Evolutionary conservation across 306 rosid genomes (phyloP).

Genomic region (Fagus crenata): DNA sequence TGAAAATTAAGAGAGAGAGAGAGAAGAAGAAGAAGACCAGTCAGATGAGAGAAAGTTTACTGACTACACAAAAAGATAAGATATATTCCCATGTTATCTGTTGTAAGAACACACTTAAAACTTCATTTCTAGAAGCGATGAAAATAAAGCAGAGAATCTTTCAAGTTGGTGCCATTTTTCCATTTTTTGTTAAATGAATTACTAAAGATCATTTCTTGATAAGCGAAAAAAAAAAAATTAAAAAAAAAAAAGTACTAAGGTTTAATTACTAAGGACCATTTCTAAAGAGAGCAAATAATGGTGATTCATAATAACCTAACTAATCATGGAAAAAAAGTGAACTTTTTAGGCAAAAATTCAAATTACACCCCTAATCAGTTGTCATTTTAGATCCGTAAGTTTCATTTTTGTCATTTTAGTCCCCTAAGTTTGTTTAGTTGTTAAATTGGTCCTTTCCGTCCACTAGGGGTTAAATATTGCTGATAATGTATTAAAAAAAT

Average conservation of each 20-base stretch:
- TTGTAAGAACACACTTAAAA: neutral
- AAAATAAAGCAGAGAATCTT: neutral
- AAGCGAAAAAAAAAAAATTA: too few relatives aligned
- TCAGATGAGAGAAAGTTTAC: neutral
- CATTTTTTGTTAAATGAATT: neutral
- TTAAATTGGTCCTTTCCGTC: too few relatives aligned
- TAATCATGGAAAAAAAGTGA: neutral
- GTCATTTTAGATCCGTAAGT: too few relatives aligned
- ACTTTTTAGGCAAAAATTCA: too few relatives aligned
- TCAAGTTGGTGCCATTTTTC: neutral
- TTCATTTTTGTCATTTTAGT: too few relatives aligned
- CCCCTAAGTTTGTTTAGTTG: too few relatives aligned
- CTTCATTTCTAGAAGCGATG: neutral
- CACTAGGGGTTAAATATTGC: too few relatives aligned
- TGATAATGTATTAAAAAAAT: too few relatives aligned
- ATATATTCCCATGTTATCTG: too few relatives aligned
- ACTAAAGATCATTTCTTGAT: too few relatives aligned
- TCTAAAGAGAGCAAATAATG: neutral
- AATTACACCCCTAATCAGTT: too few relatives aligned
- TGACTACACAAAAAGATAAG: neutral
- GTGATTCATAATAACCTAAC: neutral
- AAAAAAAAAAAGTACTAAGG: too few relatives aligned
- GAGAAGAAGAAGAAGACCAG: neutral
- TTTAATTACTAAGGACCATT: neutral
- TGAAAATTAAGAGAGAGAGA: neutral